Evolutionary conservation across 257 asterid species (phyloP), one percentile per base, ranked within the genome.

Genomic region (Solanum ossicruentum): DNA sequence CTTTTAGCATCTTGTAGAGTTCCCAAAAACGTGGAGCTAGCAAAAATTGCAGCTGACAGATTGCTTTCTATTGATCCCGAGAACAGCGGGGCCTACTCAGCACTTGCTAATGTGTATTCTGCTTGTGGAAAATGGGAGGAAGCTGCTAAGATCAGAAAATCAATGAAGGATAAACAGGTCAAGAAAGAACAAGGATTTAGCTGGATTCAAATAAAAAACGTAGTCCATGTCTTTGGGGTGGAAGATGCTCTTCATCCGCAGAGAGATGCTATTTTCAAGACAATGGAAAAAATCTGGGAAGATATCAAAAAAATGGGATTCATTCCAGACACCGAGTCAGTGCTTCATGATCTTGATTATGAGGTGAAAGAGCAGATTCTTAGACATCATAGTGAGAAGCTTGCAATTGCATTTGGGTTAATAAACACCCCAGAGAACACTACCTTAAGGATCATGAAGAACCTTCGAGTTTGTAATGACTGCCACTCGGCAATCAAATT

Each of bases 161-260:
- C 90, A 52, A 95, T 95, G 99, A 94, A 93, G 88, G 93, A 93
- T 84, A 94, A 91, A 80, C 89, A 91, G 67, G 97, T 96, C 80
- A 96, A 91, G 94, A 96, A 96, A 91, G 98, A 94, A 55, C 97
- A 94, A 88, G 98, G 99, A 49, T 86, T 96, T 43, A 96, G 99
- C 86, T 93, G 99, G 99, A 81, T 94, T 86, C 95, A 93, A 77
- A 83, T 96, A 65, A 93, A 89, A 90, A 91, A 90, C 43, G 86
- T 89, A 83, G 91, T 93, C 72, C 98, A 93, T 70, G 71, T 90
- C 52, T 94, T 96, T 87, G 98, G 99, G 17, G 98, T 93, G 15
- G 98, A 94, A 39, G 99, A 96, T 61, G 88, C 89, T 8, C 77
- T 86, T 87, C 99, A 96, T 86, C 96, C 95, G 3, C 93, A 93